Conservation (phyloP, 805 yeast species). For the Torulaspora delbrueckii region DNA sequence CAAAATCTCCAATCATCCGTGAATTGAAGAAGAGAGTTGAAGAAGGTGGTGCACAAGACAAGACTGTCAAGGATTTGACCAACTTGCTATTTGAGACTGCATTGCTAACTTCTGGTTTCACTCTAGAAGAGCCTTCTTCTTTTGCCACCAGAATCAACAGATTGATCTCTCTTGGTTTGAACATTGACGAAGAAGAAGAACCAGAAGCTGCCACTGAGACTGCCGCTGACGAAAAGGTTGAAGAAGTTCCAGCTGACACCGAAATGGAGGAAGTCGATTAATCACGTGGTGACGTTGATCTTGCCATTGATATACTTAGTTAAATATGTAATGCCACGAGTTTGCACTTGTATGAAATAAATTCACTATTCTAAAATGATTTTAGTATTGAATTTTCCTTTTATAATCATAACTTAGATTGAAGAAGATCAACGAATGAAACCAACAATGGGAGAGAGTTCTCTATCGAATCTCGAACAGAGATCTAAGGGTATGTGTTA, state of each 20-base stretch:
- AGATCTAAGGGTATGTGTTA: conserved; percentile 1
- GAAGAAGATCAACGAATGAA: background rate
- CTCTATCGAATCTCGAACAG: background rate
- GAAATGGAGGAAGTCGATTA: conserved; percentile 99
- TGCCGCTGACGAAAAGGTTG: conserved; percentile 1
- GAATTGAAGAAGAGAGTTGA: conserved; percentile 97
- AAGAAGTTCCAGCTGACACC: conserved; percentile 69
- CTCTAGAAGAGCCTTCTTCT: conserved; percentile 96
- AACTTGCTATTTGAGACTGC: conserved; percentile 97
- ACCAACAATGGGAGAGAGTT: background rate
- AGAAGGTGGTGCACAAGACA: conserved; percentile 94
- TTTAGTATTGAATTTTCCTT: background rate
- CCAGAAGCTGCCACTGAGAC: conserved; percentile 32
- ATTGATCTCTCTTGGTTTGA: conserved; percentile 94
- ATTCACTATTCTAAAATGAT: background rate
- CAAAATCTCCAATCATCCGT: conserved; percentile 89
- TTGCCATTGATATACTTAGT: conserved; percentile 7
- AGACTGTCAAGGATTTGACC: conserved; percentile 97
- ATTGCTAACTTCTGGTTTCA: conserved; percentile 95
- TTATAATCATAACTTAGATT: background rate
- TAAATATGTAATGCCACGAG: conserved; percentile 9
- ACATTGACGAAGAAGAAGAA: conserved; percentile 87
- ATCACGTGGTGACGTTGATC: conserved; percentile 14
- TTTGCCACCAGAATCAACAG: conserved; percentile 98
- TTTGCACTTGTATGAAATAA: conserved; percentile 15